Base-by-base conservation (phyloP, 345 rosid species). In the Rhodomyrtus tomentosa region DNA sequence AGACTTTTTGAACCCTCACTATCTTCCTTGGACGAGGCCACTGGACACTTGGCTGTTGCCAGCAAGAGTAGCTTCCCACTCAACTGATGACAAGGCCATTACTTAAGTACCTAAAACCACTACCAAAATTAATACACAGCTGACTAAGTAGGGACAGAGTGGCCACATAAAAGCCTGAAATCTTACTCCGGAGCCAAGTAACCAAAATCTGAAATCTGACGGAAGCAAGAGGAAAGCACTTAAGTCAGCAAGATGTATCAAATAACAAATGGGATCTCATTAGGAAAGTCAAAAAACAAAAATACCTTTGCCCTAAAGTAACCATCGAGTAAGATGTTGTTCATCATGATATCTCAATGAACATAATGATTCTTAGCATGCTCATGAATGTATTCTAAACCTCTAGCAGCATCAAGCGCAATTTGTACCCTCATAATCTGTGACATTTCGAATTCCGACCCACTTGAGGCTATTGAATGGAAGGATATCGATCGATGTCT, bases 51-150 rank as follows among this genome's bases (percentile, higher is more conserved):
- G 99, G 88, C 98, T 96, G 88, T 91, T 95, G 62, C 99, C 98
- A 3, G 99, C 98, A 79, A 96, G 97, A 80, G 99, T 96, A 84
- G 99, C 98, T 89, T 96, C 99, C 99, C 99, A 96, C 90, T 96
- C 99, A 18, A 95, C 92, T 10, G 98, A 94, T 48, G 98, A 94
- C 86, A 96, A 88, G 94, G 81, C 99, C 99, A 36, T 93, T 95
- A 82, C 92, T 95, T 89, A 96, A 88, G 88, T 96, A 96, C 89
- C 99, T 96, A 82, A 68, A 68, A 68, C 21, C 76, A 68, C 76
- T 45, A 27, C 22, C 76, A 36, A 32, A 38, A 68, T 68, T 36
- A 68, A 68, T 36, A 18, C 45, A 36, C 45, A 18, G 76, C 76
- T 36, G 40, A 68, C 68, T 82, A 58, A 79, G 36, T 29, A 86